Base-by-base conservation (phyloP, 2,329 filamentous ascomycete genomes). In the Fusarium verticillioides region DNA sequence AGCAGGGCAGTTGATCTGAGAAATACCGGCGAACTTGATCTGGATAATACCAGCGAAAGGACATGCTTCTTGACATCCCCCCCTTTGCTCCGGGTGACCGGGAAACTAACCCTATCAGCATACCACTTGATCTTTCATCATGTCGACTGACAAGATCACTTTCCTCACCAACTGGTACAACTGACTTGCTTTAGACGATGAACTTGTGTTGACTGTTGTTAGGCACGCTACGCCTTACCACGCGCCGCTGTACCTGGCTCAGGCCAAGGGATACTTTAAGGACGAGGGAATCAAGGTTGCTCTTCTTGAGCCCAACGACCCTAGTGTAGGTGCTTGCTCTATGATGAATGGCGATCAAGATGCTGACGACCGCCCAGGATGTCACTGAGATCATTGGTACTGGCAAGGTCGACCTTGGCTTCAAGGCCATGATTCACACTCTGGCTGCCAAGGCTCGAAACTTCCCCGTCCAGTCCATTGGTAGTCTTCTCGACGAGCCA, bases 1-100 rank as follows among this genome's bases (percentile, higher is more conserved):
- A 76, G 78, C 74, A 75, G 77, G 74, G 26, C 78, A 77, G 76
- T 78, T 79, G 81, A 81, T 91, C 90, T 93, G 90, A 93, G 91
- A 93, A 88, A 92, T 91, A 93, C 91, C 91, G 91, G 85, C 85
- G 87, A 93, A 94, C 92, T 94, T 94, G 92, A 93, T 93, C 91
- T 93, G 91, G 90, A 91, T 92, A 93, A 93, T 93, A 88, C 91
- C 91, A 93, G 92, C 92, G 92, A 91, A 94, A 94, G 92, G 90
- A 94, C 89, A 91, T 94, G 92, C 92, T 92, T 92, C 89, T 90
- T 87, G 84, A 78, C 73, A 82, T 81, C 78, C 68, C 69, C 79
- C 66, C 64, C 28, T 53, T 52, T 36, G n/a, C 59, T 77, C 79
- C 77, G 69, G 65, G 60, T 61, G 76, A 76, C 79, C 78, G 80